Evolutionary conservation across 768 basidiomycete genomes (phyloP), one percentile per base, ranked within the genome.

Genomic region (Hydnomerulius pinastri): DNA sequence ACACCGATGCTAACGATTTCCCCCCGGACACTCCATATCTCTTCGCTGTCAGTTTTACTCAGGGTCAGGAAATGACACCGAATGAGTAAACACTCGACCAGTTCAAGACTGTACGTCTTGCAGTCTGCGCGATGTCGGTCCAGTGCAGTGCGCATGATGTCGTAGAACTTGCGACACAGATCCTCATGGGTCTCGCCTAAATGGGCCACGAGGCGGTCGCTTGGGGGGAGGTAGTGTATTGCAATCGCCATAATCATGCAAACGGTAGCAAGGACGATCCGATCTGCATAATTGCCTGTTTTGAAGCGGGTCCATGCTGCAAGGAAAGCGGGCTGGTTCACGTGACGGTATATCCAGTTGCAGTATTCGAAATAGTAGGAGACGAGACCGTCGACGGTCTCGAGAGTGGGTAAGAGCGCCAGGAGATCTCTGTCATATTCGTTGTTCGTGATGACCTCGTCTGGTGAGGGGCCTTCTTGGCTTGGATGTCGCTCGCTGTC

Each of bases 301-400:
- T 90, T 91, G 74, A 86, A 91, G 24, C 81, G 81, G 25, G 79
- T 75, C 90, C 89, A 92, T 18, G 83, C 82, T 23, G 74, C 68
- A 10, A 71, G 69, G 63, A 92, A 88, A 12, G 81, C 72, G 2
- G 70, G 49, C 46, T 83, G 77, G 66, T 90, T 85, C 51, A 92
- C 79, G 62, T 89, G 85, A 33, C 87, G 83, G 68, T 90, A 89
- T 45, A 91, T 82, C 90, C 90, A 92, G 67, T 87, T 90, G 77
- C 88, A 90, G 62, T 87, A 88, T 57, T 89, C 86, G 59, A 91
- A 91, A 68, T 92, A 92, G 69, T 83, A 86, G 41, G 71, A 69
- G 62, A 92, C 76, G 45, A 92, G 81, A 15, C 77, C 79, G 60
- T 92, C 90, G 59, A 91, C 83, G 44, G 84, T 72, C 39, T 85